Evolutionary conservation across 352 stramenopile genomes (phyloP).

Genomic region (Globisporangium parvum): DNA sequence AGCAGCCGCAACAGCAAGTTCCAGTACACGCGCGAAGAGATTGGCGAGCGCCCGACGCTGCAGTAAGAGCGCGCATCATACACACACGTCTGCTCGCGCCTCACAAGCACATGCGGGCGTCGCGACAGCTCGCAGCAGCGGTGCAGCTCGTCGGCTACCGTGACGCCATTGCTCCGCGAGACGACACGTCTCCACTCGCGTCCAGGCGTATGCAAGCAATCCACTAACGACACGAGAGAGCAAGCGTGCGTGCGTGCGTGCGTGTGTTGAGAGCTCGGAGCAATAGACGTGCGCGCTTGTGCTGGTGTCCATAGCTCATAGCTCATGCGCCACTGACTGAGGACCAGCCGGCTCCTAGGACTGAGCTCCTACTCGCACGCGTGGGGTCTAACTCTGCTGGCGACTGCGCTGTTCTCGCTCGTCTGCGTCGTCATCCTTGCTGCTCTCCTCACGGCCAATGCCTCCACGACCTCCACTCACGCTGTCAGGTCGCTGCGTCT

Average conservation of each 20-base stretch:
- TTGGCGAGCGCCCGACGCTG: slow-evolving; percentile 53
- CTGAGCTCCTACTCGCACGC: no score
- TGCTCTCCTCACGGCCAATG: slow-evolving; percentile 14
- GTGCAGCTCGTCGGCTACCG: neutral
- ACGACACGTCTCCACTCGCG: neutral
- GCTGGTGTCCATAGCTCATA: neutral
- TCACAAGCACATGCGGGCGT: neutral
- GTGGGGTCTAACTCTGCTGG: no score
- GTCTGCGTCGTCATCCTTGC: slow-evolving; percentile 6
- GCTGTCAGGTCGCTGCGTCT: slow-evolving; percentile 21
- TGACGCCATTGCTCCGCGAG: neutral
- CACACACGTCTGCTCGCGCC: neutral
- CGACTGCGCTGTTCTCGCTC: no score
- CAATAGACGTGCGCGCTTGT: neutral
- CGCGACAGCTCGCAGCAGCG: neutral
- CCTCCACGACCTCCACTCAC: slow-evolving; percentile 21
- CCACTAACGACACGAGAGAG: neutral
- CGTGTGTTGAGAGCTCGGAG: neutral
- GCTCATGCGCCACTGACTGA: no score
- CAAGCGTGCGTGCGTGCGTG: neutral
- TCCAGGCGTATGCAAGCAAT: neutral
- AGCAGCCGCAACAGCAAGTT: slow-evolving; percentile 30
- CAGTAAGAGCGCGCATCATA: slow-evolving; percentile 17
- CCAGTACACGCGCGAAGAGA: slow-evolving; percentile 47
- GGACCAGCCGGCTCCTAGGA: no score